Evolutionary conservation across 2,329 filamentous ascomycete genomes (phyloP).

Genomic region (Scolecobasidium constrictum): DNA sequence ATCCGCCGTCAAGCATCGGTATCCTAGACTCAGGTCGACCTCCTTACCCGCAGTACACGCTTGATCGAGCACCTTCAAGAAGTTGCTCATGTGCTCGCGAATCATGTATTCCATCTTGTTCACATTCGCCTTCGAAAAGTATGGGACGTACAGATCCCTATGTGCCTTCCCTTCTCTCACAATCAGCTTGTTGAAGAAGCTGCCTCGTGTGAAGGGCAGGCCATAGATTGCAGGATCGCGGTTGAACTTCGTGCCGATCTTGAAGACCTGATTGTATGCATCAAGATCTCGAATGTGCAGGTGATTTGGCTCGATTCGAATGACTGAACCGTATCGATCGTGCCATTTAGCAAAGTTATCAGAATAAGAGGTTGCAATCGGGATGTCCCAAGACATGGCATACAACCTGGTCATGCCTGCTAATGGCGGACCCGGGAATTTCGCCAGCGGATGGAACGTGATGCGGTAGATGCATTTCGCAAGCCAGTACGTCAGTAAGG

Average conservation of each 20-base stretch:
- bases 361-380: constrained; percentile 14
- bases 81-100: background rate
- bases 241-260: background rate
- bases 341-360: constrained; percentile 13
- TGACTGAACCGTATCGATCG: constrained; percentile 23
- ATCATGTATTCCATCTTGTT: constrained; percentile 8
- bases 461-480: constrained; percentile 7
- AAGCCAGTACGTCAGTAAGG: background rate
- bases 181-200: background rate
- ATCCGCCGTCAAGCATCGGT: background rate
- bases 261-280: background rate
- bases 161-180: background rate
- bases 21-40: background rate
- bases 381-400: constrained; percentile 18
- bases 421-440: constrained; percentile 9
- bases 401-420: constrained; percentile 10
- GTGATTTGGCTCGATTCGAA: constrained; percentile 17
- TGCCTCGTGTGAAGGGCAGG: background rate
- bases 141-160: background rate
- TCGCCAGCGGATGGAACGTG: constrained; percentile 9
- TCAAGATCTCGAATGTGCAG: constrained; percentile 16
- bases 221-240: background rate
- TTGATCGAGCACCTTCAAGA: background rate
- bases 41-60: background rate
- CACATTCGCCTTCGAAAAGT: constrained; percentile 16